Conservation (phyloP, 2,329 filamentous ascomycete species). For the Epichloe sylvatica region DNA sequence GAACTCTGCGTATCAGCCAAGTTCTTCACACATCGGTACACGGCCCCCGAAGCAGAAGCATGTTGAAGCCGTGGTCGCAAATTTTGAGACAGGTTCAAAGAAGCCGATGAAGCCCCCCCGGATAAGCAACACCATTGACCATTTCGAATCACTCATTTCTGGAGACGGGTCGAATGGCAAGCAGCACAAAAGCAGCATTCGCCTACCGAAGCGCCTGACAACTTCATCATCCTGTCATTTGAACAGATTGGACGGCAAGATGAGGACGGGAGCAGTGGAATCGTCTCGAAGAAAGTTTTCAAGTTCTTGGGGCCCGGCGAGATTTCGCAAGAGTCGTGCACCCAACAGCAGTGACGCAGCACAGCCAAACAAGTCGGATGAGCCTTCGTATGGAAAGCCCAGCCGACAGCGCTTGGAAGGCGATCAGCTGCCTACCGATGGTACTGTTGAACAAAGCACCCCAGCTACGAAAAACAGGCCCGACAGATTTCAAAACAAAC, state of each 20-base stretch:
- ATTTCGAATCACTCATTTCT: conserved; percentile 5
- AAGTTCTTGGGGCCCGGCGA: conserved; percentile 3
- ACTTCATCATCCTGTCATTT: conserved; percentile 1
- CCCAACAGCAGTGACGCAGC: background rate
- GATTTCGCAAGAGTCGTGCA: conserved; percentile 1
- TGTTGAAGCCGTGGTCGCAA: background rate
- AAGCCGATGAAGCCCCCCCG: background rate
- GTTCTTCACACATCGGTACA: background rate
- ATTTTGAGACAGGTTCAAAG: background rate
- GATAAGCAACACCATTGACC: conserved; percentile 5
- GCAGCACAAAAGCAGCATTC: background rate
- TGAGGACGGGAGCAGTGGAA: background rate
- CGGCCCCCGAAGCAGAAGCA: background rate
- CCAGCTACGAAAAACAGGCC: background rate
- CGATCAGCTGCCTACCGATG: background rate
- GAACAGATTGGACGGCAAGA: background rate
- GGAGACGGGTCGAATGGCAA: background rate
- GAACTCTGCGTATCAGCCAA: background rate
- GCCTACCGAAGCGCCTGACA: background rate
- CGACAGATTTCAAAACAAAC: background rate
- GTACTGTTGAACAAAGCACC: background rate
- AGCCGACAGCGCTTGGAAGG: background rate
- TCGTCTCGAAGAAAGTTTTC: conserved; percentile 3
- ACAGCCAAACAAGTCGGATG: background rate
- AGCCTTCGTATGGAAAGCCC: background rate